A percentile compares a stretch with the other conserved stretches of the same genome.
Evolutionary conservation across 148 eudicot genomes (phyloP).

Genomic region (Rhododendron kiyosumense): DNA sequence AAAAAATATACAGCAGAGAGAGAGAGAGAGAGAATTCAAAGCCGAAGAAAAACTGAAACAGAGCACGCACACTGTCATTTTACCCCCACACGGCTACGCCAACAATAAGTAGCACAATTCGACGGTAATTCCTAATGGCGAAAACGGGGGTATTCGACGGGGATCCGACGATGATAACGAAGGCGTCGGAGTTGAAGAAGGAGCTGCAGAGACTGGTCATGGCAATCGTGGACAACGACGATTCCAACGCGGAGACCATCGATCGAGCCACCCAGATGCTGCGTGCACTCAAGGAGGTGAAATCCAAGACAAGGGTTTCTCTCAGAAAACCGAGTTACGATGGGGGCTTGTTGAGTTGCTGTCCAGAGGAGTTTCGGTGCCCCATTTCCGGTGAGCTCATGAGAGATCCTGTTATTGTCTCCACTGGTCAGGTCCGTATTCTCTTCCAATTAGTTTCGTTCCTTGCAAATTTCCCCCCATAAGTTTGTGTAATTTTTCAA

Average conservation of each 20-base stretch:
- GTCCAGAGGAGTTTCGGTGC: conserved; percentile 66
- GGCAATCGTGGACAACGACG: conserved; percentile 45
- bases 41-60: conserved; percentile 1
- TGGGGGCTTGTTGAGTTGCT: not conserved
- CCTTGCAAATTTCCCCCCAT: not conserved
- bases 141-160: conserved; percentile 55
- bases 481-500: not conserved
- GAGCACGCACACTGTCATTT: not conserved
- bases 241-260: conserved; percentile 33
- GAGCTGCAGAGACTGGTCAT: conserved; percentile 53
- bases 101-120: not conserved
- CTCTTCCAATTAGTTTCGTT: conserved; percentile 11
- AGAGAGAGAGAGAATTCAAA: no score
- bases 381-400: conserved; percentile 83
- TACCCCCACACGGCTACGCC: not conserved
- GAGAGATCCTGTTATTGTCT: conserved; percentile 77
- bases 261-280: conserved; percentile 58
- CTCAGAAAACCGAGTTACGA: conserved; percentile 4
- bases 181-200: conserved; percentile 58
- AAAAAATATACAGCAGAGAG: not conserved
- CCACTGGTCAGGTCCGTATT: conserved; percentile 64
- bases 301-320: conserved; percentile 32
- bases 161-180: conserved; percentile 32
- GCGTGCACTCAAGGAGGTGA: conserved; percentile 46
- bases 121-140: conserved; percentile 40